These are phyloP conservation scores for Candida maesae DNA, from an alignment of 805 yeast genomes.

Conservation along the genomic window DNA sequence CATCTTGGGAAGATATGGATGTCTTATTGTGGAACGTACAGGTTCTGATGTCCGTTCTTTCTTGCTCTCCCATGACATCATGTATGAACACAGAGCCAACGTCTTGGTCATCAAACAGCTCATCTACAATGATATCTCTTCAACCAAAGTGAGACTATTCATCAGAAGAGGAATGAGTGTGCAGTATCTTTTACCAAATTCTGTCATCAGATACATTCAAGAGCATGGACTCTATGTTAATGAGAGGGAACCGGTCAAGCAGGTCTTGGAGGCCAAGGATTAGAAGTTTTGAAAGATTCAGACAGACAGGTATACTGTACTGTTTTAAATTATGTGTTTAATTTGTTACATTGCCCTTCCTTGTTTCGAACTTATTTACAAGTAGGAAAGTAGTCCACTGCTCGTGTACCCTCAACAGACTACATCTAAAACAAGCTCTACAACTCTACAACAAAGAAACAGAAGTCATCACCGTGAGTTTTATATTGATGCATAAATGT, in stretches of 20 bases:
- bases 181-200: constrained; percentile 88
- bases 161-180: constrained; percentile 95
- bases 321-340: no score
- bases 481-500: no score
- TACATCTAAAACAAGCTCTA: no score
- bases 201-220: constrained; percentile 91
- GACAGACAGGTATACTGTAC: no score
- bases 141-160: constrained; percentile 91
- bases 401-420: no score
- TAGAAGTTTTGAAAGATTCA: no score
- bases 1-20: constrained; percentile 92
- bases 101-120: constrained; percentile 92
- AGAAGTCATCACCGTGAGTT: no score
- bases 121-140: constrained; percentile 92
- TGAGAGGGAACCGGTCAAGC: constrained; percentile 92
- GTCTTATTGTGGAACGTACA: constrained; percentile 93
- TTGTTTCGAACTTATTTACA: no score
- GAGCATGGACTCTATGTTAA: constrained; percentile 82
- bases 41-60: constrained; percentile 95
- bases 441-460: no score
- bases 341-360: no score
- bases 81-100: constrained; percentile 94
- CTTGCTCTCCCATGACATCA: constrained; percentile 87
- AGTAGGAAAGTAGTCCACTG: no score
- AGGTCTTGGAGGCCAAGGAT: constrained; percentile 54